Conservation (phyloP, 192 early-diverging fungal species). For the Linnemannia zychae region DNA sequence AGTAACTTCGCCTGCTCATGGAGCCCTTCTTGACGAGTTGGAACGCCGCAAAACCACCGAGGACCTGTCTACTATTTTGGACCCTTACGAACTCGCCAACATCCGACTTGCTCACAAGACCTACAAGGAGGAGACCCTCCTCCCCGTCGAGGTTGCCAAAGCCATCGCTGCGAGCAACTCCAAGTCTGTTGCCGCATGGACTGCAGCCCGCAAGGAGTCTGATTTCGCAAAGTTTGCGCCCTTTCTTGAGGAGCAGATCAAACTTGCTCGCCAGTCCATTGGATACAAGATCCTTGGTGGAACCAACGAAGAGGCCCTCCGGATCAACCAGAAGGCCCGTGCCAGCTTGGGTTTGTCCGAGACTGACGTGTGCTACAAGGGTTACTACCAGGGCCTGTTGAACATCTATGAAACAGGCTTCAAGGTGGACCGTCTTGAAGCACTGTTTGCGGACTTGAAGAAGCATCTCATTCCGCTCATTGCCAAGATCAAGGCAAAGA, state of each 20-base stretch:
- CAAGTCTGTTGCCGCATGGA: conserved; percentile 44
- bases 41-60: conserved; percentile 5
- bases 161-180: conserved; percentile 37
- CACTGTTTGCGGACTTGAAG: conserved; percentile 50
- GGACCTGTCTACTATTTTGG: conserved; percentile 31
- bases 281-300: conserved; percentile 36
- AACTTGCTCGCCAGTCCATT: conserved; percentile 35
- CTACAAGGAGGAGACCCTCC: conserved; percentile 32
- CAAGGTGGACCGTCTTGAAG: conserved; percentile 50
- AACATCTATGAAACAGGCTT: conserved; percentile 55
- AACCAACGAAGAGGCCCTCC: conserved; percentile 48
- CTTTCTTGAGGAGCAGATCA: conserved; percentile 42
- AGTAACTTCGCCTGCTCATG: conserved; percentile 28
- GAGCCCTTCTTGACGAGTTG: conserved; percentile 46
- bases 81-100: conserved; percentile 50
- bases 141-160: conserved; percentile 36
- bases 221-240: conserved; percentile 55
- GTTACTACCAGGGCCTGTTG: conserved; percentile 55
- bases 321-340: conserved; percentile 55
- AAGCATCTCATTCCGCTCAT: conserved; percentile 55
- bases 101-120: conserved; percentile 26
- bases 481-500: conserved; percentile 55
- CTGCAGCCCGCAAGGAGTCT: conserved; percentile 51
- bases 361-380: conserved; percentile 47
- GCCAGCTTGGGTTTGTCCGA: conserved; percentile 33